Percentiles rank a stretch among this genome's conserved stretches.
Evolutionary conservation across 257 asterid species (phyloP).

Genomic region (Cynanchum wilfordii): DNA sequence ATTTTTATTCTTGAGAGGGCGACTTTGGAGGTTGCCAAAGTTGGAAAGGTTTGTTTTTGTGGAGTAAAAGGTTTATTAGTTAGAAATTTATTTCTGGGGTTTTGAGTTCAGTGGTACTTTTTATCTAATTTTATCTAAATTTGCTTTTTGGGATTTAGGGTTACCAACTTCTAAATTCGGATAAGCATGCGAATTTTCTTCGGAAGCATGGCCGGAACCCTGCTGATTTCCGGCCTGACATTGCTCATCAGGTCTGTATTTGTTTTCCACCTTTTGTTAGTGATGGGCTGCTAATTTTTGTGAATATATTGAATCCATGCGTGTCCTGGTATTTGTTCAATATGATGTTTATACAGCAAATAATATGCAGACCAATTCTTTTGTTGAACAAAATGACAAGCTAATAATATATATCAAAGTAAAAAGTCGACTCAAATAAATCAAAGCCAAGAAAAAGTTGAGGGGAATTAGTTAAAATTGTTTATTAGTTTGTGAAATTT

Average conservation of each 20-base stretch:
- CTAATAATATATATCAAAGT: too few species aligned
- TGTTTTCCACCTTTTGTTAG: not conserved
- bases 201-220: slow-evolving; percentile 55
- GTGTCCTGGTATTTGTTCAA: not conserved
- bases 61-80: not conserved
- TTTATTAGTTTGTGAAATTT: too few species aligned
- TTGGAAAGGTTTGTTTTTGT: slow-evolving; percentile 64
- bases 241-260: slow-evolving; percentile 68
- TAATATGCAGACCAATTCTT: not conserved
- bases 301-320: not conserved
- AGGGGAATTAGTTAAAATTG: too few species aligned
- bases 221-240: slow-evolving; percentile 80
- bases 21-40: slow-evolving; percentile 80
- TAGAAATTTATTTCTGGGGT: not conserved
- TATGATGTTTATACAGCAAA: not conserved
- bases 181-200: slow-evolving; percentile 61
- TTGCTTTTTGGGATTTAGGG: slow-evolving; percentile 32
- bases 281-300: not conserved
- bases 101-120: not conserved
- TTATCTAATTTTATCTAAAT: not conserved
- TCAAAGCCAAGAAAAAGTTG: too few species aligned
- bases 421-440: too few species aligned
- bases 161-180: slow-evolving; percentile 81
- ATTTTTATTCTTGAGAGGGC: slow-evolving; percentile 82
- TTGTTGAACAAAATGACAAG: too few species aligned